These are phyloP conservation scores for Coleophoma eucalyptorum DNA, from an alignment of 2,329 filamentous ascomycete species.

Conservation along the genomic window DNA sequence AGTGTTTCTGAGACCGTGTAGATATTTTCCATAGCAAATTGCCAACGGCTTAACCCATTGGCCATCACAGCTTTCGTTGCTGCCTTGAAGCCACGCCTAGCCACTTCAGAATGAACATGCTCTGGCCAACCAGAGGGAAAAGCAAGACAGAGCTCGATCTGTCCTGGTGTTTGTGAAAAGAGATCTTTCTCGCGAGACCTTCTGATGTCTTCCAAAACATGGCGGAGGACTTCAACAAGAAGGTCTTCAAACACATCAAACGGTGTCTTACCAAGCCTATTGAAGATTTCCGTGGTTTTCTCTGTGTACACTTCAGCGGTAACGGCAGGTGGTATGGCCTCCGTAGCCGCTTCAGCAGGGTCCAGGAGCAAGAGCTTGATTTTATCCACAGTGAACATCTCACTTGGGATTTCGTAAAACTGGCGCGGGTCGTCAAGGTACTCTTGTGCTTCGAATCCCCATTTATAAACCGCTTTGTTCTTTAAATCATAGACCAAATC, in stretches of 20 bases:
- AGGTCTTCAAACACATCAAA: background rate
- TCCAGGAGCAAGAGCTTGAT: background rate
- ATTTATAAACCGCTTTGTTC: background rate
- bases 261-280: background rate
- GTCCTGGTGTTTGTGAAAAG: background rate
- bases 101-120: slow-evolving; percentile 6
- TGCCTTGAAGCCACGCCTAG: slow-evolving; percentile 5
- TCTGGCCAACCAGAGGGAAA: slow-evolving; percentile 13
- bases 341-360: background rate
- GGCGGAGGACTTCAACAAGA: background rate
- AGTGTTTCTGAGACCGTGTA: slow-evolving; percentile 12
- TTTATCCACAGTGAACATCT: background rate
- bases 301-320: background rate
- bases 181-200: background rate
- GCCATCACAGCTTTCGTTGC: slow-evolving; percentile 3
- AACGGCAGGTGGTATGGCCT: background rate
- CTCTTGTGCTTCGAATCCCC: background rate
- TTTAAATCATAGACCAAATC: background rate
- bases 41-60: slow-evolving; percentile 2
- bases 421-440: background rate
- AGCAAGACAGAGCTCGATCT: slow-evolving; percentile 9
- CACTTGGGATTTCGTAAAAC: background rate
- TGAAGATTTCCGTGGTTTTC: background rate
- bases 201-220: background rate
- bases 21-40: slow-evolving; percentile 11